These are phyloP conservation scores for Nematodospora anomalae DNA, from an alignment of 1,139 yeast genomes.

Conservation along the genomic window DNA sequence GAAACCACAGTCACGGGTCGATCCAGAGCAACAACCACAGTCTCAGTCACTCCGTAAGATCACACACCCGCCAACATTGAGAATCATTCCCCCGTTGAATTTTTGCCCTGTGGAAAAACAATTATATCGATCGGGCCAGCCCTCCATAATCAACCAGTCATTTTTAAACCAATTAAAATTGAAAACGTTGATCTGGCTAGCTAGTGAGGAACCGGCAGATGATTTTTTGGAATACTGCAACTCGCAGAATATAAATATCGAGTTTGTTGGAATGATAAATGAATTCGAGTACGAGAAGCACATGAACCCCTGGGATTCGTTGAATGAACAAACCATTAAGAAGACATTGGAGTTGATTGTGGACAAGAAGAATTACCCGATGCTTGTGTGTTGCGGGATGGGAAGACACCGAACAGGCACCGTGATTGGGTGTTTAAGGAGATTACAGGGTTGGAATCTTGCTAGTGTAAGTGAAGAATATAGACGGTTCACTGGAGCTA, in stretches of 20 bases:
- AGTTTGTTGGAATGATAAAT: slow-evolving; percentile 66
- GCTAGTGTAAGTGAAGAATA: slow-evolving; percentile 94
- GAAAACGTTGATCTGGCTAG: slow-evolving; percentile 87
- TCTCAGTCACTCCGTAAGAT: slow-evolving; percentile 16
- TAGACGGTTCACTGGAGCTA: slow-evolving; percentile 85
- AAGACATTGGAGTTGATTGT: slow-evolving; percentile 77
- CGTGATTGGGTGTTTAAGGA: slow-evolving; percentile 86
- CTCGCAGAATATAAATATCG: slow-evolving; percentile 64
- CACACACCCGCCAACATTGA: slow-evolving; percentile 51
- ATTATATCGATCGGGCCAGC: slow-evolving; percentile 89
- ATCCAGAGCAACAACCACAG: no score
- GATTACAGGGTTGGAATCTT: slow-evolving; percentile 93
- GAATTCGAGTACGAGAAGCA: slow-evolving; percentile 33
- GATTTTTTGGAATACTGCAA: slow-evolving; percentile 81
- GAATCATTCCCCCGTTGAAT: slow-evolving; percentile 90
- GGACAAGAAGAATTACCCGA: slow-evolving; percentile 72
- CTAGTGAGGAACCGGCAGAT: slow-evolving; percentile 93
- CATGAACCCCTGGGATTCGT: slow-evolving; percentile 90
- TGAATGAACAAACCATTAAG: slow-evolving; percentile 77
- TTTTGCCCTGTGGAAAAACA: slow-evolving; percentile 92
- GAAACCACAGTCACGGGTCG: no score
- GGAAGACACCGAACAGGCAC: slow-evolving; percentile 97
- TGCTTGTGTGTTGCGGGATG: slow-evolving; percentile 95
- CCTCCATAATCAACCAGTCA: slow-evolving; percentile 90
- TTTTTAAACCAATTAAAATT: slow-evolving; percentile 73